Conservation (phyloP, 2,329 filamentous ascomycete species). For the Diaporthe eres region DNA sequence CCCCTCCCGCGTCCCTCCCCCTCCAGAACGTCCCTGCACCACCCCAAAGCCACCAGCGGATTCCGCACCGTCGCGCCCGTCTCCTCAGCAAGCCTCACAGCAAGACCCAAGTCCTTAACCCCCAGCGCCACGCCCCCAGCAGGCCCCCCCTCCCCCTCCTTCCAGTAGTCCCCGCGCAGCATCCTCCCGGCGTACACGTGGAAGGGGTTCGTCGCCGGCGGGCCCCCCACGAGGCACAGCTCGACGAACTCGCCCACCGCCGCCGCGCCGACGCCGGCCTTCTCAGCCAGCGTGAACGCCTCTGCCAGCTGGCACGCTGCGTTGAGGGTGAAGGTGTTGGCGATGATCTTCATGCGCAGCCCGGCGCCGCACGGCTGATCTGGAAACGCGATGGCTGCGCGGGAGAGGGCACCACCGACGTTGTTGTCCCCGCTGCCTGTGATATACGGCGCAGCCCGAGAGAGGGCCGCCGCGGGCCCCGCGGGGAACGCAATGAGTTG, state of each 20-base stretch:
- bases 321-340: constrained; percentile 26
- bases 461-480: not conserved
- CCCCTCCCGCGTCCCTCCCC: too few species aligned
- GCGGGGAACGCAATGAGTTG: constrained; percentile 20
- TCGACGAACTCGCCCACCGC: constrained; percentile 7
- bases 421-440: not conserved
- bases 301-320: constrained; percentile 1
- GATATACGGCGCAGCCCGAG: not conserved
- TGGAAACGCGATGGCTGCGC: not conserved
- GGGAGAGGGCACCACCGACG: not conserved
- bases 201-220: not conserved
- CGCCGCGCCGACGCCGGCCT: not conserved
- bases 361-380: not conserved
- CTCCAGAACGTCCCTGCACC: constrained; percentile 12
- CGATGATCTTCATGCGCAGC: constrained; percentile 21
- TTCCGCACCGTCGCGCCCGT: not conserved
- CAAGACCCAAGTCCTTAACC: not conserved
- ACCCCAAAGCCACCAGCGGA: not conserved
- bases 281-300: constrained; percentile 30
- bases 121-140: constrained; percentile 18
- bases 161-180: constrained; percentile 18
- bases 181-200: constrained; percentile 6
- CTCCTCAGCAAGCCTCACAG: constrained; percentile 5
- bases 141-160: not conserved
- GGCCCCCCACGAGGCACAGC: not conserved